Conservation (phyloP, 2,329 filamentous ascomycete genomes). For the Xylaria multiplex region DNA sequence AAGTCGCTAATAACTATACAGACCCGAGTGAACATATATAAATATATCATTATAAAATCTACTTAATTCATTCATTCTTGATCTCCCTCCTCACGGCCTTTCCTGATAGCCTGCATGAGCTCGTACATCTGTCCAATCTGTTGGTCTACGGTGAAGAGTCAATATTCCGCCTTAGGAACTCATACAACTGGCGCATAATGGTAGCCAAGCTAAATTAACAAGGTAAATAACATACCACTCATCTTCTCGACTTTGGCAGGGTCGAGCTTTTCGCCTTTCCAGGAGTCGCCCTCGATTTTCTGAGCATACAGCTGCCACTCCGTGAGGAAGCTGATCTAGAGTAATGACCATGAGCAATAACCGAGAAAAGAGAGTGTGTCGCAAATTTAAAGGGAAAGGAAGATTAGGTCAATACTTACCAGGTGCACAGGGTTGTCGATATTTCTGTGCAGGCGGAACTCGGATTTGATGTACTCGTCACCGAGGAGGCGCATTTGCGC, state of each 20-base stretch:
- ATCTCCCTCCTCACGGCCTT: slow-evolving; percentile 46
- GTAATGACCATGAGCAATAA: background rate
- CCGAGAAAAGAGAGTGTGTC: background rate
- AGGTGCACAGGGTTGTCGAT: slow-evolving; percentile 93
- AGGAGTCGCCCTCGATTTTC: slow-evolving; percentile 85
- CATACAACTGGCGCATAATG: background rate
- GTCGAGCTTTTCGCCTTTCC: slow-evolving; percentile 87
- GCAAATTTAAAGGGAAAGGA: background rate
- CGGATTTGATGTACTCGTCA: slow-evolving; percentile 91
- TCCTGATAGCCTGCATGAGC: slow-evolving; percentile 83
- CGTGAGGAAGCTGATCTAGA: slow-evolving; percentile 89
- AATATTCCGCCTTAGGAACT: slow-evolving; percentile 6
- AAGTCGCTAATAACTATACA: slow-evolving; percentile 7
- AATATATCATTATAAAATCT: background rate
- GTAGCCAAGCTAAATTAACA: background rate
- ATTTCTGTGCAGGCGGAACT: slow-evolving; percentile 84
- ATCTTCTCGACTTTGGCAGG: slow-evolving; percentile 87
- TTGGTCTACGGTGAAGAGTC: slow-evolving; percentile 70
- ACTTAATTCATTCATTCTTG: slow-evolving; percentile 32
- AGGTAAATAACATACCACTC: slow-evolving; percentile 73
- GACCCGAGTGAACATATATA: background rate
- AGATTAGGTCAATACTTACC: slow-evolving; percentile 59
- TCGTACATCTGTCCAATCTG: slow-evolving; percentile 95
- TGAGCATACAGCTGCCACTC: slow-evolving; percentile 98
- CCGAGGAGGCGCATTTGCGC: slow-evolving; percentile 81